These are phyloP conservation scores for Saturnispora gosingensis DNA, from an alignment of 805 yeast species.

Conservation along the genomic window DNA sequence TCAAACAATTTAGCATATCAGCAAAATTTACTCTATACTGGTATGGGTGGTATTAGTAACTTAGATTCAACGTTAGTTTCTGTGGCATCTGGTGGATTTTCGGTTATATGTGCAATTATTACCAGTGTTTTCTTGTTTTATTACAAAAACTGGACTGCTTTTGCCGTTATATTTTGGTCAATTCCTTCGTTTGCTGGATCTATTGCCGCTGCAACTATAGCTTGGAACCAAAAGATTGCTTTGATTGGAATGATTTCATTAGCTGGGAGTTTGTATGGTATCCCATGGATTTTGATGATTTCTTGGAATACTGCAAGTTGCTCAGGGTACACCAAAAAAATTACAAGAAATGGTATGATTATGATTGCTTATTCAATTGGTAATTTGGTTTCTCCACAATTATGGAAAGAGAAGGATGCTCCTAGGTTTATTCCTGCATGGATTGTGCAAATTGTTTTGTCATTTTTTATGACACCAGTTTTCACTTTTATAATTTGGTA, in stretches of 20 bases:
- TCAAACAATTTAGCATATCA: conserved; percentile 48
- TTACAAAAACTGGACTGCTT: conserved; percentile 32
- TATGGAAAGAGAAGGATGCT: conserved; percentile 41
- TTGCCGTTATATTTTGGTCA: conserved; percentile 17
- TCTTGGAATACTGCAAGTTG: conserved; percentile 25
- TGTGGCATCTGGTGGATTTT: conserved; percentile 45
- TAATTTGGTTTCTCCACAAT: conserved; percentile 47
- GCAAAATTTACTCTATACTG: conserved; percentile 38
- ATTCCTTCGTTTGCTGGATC: conserved; percentile 27
- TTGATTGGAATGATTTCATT: conserved; percentile 39
- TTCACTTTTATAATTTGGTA: conserved; percentile 35
- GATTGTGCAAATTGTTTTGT: conserved; percentile 48
- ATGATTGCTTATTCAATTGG: conserved; percentile 41
- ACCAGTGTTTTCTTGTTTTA: conserved; percentile 29
- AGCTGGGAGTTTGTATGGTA: conserved; percentile 33
- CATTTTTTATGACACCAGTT: conserved; percentile 38
- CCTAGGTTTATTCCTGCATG: conserved; percentile 44
- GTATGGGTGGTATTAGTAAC: conserved; percentile 31
- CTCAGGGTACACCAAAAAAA: conserved; percentile 44
- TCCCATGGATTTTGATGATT: conserved; percentile 21
- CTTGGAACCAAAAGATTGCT: conserved; percentile 37
- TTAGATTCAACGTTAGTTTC: conserved; percentile 43
- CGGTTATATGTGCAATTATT: conserved; percentile 32
- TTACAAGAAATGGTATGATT: conserved; percentile 38
- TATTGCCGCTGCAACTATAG: conserved; percentile 28